Conservation (phyloP, 345 rosid genomes). For the Euphorbia peplus region DNA sequence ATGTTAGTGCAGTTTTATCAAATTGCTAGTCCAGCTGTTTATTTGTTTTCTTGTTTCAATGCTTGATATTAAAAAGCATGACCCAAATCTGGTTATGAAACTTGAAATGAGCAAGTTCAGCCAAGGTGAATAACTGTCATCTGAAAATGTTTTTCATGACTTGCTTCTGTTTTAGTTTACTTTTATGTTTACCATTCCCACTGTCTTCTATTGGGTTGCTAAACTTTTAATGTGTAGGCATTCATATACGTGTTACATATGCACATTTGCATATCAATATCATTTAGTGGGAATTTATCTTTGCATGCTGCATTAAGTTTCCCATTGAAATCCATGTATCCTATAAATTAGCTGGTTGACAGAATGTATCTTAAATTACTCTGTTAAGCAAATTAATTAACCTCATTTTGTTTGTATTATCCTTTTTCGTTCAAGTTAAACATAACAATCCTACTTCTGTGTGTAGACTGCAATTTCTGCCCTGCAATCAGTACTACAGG, state of each 20-base stretch:
- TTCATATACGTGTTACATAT: background rate
- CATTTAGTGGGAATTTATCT: background rate
- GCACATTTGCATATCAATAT: background rate
- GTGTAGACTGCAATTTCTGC: constrained; percentile 72
- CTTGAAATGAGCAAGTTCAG: background rate
- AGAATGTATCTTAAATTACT: background rate
- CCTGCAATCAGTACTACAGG: constrained; percentile 81
- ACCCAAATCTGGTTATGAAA: background rate
- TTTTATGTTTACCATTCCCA: background rate
- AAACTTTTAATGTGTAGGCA: background rate
- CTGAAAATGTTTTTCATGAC: background rate
- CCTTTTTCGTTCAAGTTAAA: background rate
- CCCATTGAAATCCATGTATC: background rate
- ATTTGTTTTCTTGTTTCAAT: background rate
- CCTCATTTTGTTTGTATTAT: background rate
- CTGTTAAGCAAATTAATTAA: background rate
- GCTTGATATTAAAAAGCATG: background rate
- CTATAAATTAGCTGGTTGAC: background rate
- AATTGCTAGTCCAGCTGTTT: background rate
- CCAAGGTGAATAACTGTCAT: background rate
- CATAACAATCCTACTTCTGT: background rate
- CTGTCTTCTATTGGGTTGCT: background rate
- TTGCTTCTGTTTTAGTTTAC: background rate
- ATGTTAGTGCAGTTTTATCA: background rate
- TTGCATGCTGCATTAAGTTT: background rate